phyloP scores from a whole-genome alignment of 441 rosid species.

The Populus tomentosa region DNA sequence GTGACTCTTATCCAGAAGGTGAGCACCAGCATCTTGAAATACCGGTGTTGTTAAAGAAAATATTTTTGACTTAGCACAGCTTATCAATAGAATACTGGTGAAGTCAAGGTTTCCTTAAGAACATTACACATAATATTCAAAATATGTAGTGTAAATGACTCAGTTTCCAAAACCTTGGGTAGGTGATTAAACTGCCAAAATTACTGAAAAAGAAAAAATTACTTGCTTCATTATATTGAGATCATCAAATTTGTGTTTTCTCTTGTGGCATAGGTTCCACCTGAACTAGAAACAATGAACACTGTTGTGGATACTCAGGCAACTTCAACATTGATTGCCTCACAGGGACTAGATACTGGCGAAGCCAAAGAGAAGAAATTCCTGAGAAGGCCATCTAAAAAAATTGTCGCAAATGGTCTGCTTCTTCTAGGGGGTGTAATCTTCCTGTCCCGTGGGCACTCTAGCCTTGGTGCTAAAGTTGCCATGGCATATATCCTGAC shows the following conservation, averaged over 20 bases:
- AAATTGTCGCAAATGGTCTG: constrained; percentile 57
- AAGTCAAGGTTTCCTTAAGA: neutral
- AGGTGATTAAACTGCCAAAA: neutral
- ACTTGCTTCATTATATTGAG: neutral
- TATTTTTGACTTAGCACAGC: neutral
- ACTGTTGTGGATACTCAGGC: constrained; percentile 17
- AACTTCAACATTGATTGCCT: constrained; percentile 7
- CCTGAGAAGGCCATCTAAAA: constrained; percentile 57
- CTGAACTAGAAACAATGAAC: constrained; percentile 37
- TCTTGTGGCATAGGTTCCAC: constrained; percentile 45
- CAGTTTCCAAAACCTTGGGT: neutral
- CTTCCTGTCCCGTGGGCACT: constrained; percentile 74
- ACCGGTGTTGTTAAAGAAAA: neutral
- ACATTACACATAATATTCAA: neutral
- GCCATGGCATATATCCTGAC: constrained; percentile 75
- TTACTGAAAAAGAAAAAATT: neutral
- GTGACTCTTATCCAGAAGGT: constrained; percentile 69
- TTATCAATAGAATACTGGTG: neutral
- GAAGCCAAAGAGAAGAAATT: constrained; percentile 35
- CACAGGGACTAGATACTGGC: constrained; percentile 14
- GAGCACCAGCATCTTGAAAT: constrained; percentile 11
- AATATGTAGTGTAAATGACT: neutral
- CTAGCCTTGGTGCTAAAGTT: constrained; percentile 83
- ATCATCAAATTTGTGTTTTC: neutral
- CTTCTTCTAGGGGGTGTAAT: constrained; percentile 71